phyloP scores from a whole-genome alignment of 768 basidiomycete genomes.

The Boletus subparvulus region DNA sequence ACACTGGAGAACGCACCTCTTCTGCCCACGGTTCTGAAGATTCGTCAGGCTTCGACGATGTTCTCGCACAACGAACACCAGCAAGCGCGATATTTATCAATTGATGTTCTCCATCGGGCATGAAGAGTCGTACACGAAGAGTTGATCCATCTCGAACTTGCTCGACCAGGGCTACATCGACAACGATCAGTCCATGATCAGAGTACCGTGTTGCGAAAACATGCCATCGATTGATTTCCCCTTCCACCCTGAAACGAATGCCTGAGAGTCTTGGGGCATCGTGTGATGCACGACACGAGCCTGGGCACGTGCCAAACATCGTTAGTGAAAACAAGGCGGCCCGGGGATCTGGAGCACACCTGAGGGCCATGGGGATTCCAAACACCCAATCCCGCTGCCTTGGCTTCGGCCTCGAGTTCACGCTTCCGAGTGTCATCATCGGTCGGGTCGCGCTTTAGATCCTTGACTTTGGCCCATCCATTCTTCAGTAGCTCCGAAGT shows the following conservation, averaged over 20 bases:
- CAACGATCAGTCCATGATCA: constrained; percentile 6
- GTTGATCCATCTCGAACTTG: constrained; percentile 92
- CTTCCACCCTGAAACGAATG: constrained; percentile 89
- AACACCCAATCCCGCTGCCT: constrained; percentile 69
- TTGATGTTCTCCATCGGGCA: constrained; percentile 90
- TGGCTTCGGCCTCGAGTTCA: constrained; percentile 77
- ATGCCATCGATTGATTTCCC: constrained; percentile 86
- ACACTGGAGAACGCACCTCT: constrained; percentile 56
- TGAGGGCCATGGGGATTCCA: constrained; percentile 84
- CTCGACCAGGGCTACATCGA: constrained; percentile 77
- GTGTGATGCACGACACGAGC: constrained; percentile 72
- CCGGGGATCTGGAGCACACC: constrained; percentile 35
- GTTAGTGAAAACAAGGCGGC: neutral
- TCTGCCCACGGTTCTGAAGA: constrained; percentile 82
- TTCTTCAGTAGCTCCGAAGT: constrained; percentile 73
- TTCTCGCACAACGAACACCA: constrained; percentile 75
- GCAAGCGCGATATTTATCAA: constrained; percentile 83
- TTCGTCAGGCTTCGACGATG: constrained; percentile 71
- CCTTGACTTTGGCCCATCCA: constrained; percentile 95
- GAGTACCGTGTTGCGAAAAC: constrained; percentile 2
- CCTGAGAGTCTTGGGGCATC: constrained; percentile 89
- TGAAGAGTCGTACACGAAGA: constrained; percentile 80
- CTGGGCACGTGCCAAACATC: constrained; percentile 36
- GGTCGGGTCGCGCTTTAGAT: constrained; percentile 77
- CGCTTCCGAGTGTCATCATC: constrained; percentile 73